phyloP scores from a whole-genome alignment of 306 rosid genomes.

The Crotalaria pallida region DNA sequence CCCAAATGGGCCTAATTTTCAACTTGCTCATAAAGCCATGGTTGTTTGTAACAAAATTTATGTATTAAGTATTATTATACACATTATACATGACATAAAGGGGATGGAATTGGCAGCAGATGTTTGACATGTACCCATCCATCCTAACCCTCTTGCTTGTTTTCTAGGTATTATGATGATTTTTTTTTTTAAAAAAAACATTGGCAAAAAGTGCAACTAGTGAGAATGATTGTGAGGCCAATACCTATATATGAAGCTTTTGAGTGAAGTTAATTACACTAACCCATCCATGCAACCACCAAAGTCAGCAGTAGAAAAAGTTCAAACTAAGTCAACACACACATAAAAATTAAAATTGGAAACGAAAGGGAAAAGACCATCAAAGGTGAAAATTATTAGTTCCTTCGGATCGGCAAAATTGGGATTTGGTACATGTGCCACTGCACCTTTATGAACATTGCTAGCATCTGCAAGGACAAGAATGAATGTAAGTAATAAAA shows the following conservation, averaged over 20 bases:
- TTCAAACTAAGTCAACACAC: constrained; percentile 27
- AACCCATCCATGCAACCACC: constrained; percentile 32
- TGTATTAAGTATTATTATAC: constrained; percentile 4
- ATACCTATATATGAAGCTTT: constrained; percentile 28
- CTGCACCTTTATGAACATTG: too few species aligned
- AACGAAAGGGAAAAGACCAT: background rate
- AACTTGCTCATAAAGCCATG: constrained; percentile 30
- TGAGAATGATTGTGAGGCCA: constrained; percentile 33
- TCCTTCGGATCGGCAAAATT: too few species aligned
- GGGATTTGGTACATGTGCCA: too few species aligned
- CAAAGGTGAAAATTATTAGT: background rate
- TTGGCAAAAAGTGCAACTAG: constrained; percentile 14
- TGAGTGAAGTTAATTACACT: constrained; percentile 32
- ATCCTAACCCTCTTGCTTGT: constrained; percentile 33
- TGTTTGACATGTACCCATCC: constrained; percentile 31
- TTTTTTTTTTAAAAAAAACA: background rate
- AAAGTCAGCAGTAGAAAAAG: constrained; percentile 26
- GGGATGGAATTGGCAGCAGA: constrained; percentile 17
- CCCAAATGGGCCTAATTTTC: constrained; percentile 27
- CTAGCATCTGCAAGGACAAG: too few species aligned
- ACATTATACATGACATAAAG: constrained; percentile 14
- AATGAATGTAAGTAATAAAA: too few species aligned
- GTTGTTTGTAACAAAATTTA: constrained; percentile 25
- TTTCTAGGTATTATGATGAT: constrained; percentile 30
- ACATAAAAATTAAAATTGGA: constrained; percentile 1